Percentiles rank a stretch among this genome's conserved stretches.
Conservation (phyloP, 164 flowering plant genomes). For the Chloranthus sessilifolius region DNA sequence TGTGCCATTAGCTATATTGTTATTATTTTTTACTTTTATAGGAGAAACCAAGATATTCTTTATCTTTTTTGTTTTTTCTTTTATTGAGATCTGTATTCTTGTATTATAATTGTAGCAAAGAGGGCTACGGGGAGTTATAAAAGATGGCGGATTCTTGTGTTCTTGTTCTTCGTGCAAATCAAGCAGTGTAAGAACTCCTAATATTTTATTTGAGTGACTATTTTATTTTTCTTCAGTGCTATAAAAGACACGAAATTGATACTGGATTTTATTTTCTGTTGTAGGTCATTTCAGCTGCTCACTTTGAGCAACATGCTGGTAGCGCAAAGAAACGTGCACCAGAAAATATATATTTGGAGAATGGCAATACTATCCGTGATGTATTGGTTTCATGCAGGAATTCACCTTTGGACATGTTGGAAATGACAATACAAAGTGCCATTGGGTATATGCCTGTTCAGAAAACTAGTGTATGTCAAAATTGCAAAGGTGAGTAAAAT, state of each 20-base stretch:
- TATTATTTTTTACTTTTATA: background rate
- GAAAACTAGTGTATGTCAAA: too few species aligned
- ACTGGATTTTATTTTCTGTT: too few species aligned
- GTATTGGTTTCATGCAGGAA: slow-evolving; percentile 39
- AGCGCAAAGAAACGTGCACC: slow-evolving; percentile 50
- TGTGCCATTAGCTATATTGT: background rate
- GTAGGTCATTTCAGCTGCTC: slow-evolving; percentile 41
- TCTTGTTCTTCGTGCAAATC: slow-evolving; percentile 55
- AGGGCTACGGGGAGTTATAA: slow-evolving; percentile 53
- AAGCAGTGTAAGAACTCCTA: slow-evolving; percentile 30
- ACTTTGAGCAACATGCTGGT: slow-evolving; percentile 65
- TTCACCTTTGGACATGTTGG: slow-evolving; percentile 31
- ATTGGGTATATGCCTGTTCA: too few species aligned
- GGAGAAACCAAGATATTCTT: background rate
- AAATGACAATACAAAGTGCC: slow-evolving; percentile 28
- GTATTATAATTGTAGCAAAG: background rate
- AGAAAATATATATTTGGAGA: slow-evolving; percentile 46
- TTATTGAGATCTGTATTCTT: too few species aligned
- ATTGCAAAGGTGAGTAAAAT: too few species aligned
- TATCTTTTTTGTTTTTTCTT: background rate
- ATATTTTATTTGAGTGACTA: background rate
- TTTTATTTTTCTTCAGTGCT: background rate
- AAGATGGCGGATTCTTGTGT: slow-evolving; percentile 54
- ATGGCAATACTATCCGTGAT: slow-evolving; percentile 49
- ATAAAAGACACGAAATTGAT: background rate